These are phyloP conservation scores for Penicillium roqueforti DNA, from an alignment of 495 filamentous ascomycete genomes.

Conservation along the genomic window DNA sequence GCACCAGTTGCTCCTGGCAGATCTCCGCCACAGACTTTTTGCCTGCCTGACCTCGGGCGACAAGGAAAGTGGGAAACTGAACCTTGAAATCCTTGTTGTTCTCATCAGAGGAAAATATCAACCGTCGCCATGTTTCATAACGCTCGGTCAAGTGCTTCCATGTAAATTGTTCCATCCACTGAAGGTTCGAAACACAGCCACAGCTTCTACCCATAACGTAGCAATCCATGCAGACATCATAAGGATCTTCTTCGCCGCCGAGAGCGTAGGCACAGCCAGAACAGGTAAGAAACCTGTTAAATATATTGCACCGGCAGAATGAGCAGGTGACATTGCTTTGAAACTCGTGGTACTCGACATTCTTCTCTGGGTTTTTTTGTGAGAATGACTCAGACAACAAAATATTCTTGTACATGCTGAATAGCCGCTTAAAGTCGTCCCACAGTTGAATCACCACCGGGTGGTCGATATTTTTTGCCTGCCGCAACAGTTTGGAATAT, in stretches of 20 bases:
- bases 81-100: slow-evolving; percentile 44
- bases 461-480: slow-evolving; percentile 38
- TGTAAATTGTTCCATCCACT: slow-evolving; percentile 88
- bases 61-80: slow-evolving; percentile 56
- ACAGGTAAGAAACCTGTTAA: slow-evolving; percentile 94
- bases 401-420: slow-evolving; percentile 69
- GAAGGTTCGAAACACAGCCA: slow-evolving; percentile 73
- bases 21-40: slow-evolving; percentile 82
- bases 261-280: slow-evolving; percentile 61
- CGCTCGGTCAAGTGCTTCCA: slow-evolving; percentile 75
- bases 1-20: slow-evolving; percentile 78
- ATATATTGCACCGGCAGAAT: slow-evolving; percentile 93
- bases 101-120: slow-evolving; percentile 65
- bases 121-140: slow-evolving; percentile 75
- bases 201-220: slow-evolving; percentile 93
- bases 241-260: slow-evolving; percentile 64
- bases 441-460: slow-evolving; percentile 60
- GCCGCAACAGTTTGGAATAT: slow-evolving; percentile 63
- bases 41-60: slow-evolving; percentile 55
- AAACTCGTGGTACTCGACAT: slow-evolving; percentile 67
- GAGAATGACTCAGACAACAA: slow-evolving; percentile 81
- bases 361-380: slow-evolving; percentile 49
- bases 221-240: slow-evolving; percentile 97
- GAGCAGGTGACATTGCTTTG: slow-evolving; percentile 92
- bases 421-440: slow-evolving; percentile 75